phyloP scores from a whole-genome alignment of 768 basidiomycete genomes.

The Kwoniella pini region DNA sequence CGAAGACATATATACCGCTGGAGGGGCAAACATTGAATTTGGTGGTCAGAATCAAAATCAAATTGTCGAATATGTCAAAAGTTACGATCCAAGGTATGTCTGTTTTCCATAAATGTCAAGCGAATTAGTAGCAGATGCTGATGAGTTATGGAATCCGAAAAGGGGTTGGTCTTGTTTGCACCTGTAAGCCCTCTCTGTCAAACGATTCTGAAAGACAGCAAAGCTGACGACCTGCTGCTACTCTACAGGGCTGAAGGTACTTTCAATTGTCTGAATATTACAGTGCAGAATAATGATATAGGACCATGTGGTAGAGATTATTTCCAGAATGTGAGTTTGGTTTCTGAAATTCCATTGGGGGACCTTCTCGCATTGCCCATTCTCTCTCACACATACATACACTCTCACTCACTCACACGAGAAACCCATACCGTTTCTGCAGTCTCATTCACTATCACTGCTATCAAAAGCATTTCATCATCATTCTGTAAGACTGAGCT shows the following conservation, averaged over 20 bases:
- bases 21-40: slow-evolving; percentile 82
- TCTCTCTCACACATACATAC: neutral
- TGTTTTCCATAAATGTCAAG: neutral
- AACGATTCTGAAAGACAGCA: neutral
- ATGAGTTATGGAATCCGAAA: slow-evolving; percentile 19
- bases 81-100: slow-evolving; percentile 63
- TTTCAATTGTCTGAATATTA: slow-evolving; percentile 65
- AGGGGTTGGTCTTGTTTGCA: slow-evolving; percentile 82
- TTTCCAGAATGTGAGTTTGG: slow-evolving; percentile 41
- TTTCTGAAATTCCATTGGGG: too few relatives aligned
- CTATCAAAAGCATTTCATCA: too few relatives aligned
- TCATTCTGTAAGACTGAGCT: too few relatives aligned
- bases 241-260: slow-evolving; percentile 62
- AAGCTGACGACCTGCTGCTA: slow-evolving; percentile 4
- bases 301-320: slow-evolving; percentile 55
- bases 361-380: neutral
- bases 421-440: too few relatives aligned
- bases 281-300: slow-evolving; percentile 78
- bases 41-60: slow-evolving; percentile 73
- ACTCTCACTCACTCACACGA: too few relatives aligned
- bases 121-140: neutral
- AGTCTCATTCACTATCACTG: too few relatives aligned
- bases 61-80: slow-evolving; percentile 72
- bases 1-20: slow-evolving; percentile 57
- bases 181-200: slow-evolving; percentile 51